Percentiles rank a stretch among this genome's conserved stretches.
Evolutionary conservation across 164 flowering plant genomes (phyloP).

Genomic region (Annona squamosa): DNA sequence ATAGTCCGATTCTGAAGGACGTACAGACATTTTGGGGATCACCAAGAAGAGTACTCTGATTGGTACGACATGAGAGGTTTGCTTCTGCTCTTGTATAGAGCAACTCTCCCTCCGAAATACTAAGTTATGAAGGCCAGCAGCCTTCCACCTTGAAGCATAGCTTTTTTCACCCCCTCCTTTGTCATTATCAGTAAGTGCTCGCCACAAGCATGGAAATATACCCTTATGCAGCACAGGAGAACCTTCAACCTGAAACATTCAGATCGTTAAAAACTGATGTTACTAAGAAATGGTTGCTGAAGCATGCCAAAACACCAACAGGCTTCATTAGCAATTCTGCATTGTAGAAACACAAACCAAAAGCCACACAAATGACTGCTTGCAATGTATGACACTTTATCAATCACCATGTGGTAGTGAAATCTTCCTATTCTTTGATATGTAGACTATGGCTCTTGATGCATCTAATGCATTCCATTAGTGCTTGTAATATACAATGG

Average conservation of each 20-base stretch:
- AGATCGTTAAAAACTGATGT: slow-evolving; percentile 1
- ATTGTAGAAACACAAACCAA: too few relatives aligned
- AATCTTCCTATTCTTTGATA: background rate
- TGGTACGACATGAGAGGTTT: slow-evolving; percentile 38
- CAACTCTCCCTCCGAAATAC: slow-evolving; percentile 51
- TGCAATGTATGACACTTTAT: too few relatives aligned
- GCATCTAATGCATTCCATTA: background rate
- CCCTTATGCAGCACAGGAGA: slow-evolving; percentile 57
- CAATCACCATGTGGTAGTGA: background rate
- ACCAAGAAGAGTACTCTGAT: slow-evolving; percentile 41
- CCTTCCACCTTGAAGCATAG: slow-evolving; percentile 72
- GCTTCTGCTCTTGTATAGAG: slow-evolving; percentile 31
- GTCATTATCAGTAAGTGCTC: slow-evolving; percentile 97
- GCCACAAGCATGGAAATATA: slow-evolving; percentile 86
- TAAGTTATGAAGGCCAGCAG: slow-evolving; percentile 50
- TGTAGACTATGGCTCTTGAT: background rate
- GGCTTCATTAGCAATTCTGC: background rate
- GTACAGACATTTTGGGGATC: slow-evolving; percentile 22
- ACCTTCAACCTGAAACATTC: slow-evolving; percentile 55
- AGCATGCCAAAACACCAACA: background rate
- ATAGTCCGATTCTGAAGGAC: slow-evolving; percentile 7
- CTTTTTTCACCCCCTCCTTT: slow-evolving; percentile 71
- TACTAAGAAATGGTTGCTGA: background rate
- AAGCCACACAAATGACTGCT: too few relatives aligned
- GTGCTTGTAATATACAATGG: background rate